Evolutionary conservation across 306 rosid species (phyloP).

Genomic region (Quercus mongolica): DNA sequence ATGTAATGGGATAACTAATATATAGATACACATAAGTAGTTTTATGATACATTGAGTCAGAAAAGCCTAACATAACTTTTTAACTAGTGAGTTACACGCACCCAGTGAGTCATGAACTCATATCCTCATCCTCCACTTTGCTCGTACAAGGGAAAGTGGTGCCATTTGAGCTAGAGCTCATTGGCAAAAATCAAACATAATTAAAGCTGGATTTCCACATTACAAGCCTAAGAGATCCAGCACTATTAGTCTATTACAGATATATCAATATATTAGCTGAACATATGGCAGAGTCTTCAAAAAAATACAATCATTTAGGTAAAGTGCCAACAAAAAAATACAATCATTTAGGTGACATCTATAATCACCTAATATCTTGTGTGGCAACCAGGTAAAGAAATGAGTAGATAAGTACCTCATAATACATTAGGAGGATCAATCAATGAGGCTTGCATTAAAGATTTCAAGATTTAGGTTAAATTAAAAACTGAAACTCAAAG

Average conservation of each 20-base stretch:
- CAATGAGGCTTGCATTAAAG: not conserved
- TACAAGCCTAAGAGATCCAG: not conserved
- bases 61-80: not conserved
- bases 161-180: too few relatives aligned
- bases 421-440: not conserved
- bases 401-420: not conserved
- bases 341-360: not conserved
- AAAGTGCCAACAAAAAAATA: not conserved
- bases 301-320: not conserved
- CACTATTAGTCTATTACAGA: not conserved
- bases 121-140: too few relatives aligned
- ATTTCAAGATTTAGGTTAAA: not conserved
- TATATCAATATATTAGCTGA: not conserved
- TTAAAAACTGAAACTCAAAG: not conserved
- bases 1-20: not conserved
- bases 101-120: too few relatives aligned
- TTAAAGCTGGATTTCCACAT: not conserved
- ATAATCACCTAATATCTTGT: not conserved
- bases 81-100: too few relatives aligned
- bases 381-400: not conserved
- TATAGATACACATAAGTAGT: not conserved
- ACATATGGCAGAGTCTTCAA: not conserved
- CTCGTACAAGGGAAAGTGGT: too few relatives aligned
- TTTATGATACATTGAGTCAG: not conserved
- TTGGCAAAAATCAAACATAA: not conserved